A percentile compares a stretch with the other conserved stretches of the same genome.
Conservation (phyloP, 768 basidiomycete species). For the Thelephora aurantiotincta region DNA sequence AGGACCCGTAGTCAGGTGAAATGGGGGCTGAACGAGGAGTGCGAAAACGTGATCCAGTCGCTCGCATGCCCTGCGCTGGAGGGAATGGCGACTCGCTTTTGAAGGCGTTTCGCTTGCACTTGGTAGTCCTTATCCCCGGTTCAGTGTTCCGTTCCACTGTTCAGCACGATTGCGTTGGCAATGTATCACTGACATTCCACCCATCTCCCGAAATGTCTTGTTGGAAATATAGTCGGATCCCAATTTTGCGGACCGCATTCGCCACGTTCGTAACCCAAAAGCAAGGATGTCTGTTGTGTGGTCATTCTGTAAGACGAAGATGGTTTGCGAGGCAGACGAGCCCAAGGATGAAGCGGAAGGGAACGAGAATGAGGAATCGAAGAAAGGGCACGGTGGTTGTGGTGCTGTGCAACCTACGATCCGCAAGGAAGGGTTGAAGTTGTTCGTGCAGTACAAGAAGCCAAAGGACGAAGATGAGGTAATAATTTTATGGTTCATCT, state of each 20-base stretch:
- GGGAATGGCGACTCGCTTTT: slow-evolving; percentile 30
- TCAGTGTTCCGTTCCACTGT: not conserved
- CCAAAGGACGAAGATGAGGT: slow-evolving; percentile 93
- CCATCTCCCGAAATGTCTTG: slow-evolving; percentile 6
- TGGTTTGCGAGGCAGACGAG: slow-evolving; percentile 78
- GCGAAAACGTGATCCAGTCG: slow-evolving; percentile 37
- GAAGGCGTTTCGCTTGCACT: slow-evolving; percentile 48
- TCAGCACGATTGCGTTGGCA: too few relatives aligned
- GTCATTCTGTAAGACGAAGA: slow-evolving; percentile 80
- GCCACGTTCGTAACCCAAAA: slow-evolving; percentile 78
- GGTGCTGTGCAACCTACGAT: slow-evolving; percentile 84
- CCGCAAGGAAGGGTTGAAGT: slow-evolving; percentile 88
- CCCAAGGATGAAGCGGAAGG: slow-evolving; percentile 75
- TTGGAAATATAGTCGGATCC: slow-evolving; percentile 50
- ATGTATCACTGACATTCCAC: not conserved
- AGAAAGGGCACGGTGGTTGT: slow-evolving; percentile 94
- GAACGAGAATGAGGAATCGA: slow-evolving; percentile 53
- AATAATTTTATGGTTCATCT: slow-evolving; percentile 17
- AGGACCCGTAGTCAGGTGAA: slow-evolving; percentile 90
- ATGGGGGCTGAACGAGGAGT: slow-evolving; percentile 97
- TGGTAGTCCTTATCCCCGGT: slow-evolving; percentile 22
- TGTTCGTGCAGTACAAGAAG: slow-evolving; percentile 91
- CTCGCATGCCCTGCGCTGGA: slow-evolving; percentile 21
- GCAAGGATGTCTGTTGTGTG: slow-evolving; percentile 78
- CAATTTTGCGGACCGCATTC: slow-evolving; percentile 76